Evolutionary conservation across 169 alveolate genomes (phyloP), one percentile per base, ranked within the genome.

Genomic region (Eimeria sp.): DNA sequence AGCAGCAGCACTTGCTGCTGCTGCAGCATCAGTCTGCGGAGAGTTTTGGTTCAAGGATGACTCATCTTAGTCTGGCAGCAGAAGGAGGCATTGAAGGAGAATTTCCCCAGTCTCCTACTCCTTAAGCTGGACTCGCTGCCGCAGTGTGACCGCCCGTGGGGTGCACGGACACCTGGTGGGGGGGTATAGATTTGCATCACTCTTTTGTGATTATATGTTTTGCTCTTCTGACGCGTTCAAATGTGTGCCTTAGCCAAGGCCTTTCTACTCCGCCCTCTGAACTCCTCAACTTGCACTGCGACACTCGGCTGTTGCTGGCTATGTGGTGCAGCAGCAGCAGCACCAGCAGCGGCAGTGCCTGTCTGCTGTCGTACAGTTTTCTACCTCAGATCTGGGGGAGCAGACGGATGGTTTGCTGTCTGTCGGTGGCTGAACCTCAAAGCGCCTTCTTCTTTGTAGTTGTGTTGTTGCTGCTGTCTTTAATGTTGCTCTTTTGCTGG

Each of bases 11-110:
- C 22, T 11, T 40, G 54, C 20, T 14, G 45, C 80, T 70, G 57
- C 86, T 5, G 43, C 78, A 67, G 78, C 78, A 67, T 11, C 78
- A 45, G 57, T 75, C 86, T 14, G 18, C 86, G 4, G 89, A 80
- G 70, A 30, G 25, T 67, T 16, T 80, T 20, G 51, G 67, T 22
- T 45, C 58, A 45, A 20, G 89, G n/a, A 22, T 80, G 72, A 0
- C 49, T 47, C 89, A 34, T 5, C 63, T 47, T 10, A 45, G 67
- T 34, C 22, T 80, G 20, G 84, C 40, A 18, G 4, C 57, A 20
- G 34, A 40, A 47, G 67, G n/a, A 45, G 89, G 47, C 11, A 40
- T 18, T 10, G 89, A 20, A 18, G 67, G 47, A n/a, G 89, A 45
- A 3, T 45, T 25, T 11, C 63, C 89, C 18, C 70, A 7, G 89